Conservation (phyloP, 2,329 filamentous ascomycete genomes). For the Fusarium anthophilum region DNA sequence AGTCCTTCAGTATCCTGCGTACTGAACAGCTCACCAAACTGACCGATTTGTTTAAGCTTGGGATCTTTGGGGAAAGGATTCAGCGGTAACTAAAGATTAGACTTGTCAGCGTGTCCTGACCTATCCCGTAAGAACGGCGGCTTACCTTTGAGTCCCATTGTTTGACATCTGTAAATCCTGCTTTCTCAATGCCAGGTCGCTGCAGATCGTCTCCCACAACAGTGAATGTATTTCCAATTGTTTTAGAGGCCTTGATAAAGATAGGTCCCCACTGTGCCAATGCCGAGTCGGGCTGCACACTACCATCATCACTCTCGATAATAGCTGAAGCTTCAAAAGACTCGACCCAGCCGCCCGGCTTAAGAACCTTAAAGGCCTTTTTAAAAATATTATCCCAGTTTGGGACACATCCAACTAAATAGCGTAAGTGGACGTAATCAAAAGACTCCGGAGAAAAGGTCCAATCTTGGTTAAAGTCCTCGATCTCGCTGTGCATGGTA, state of each 20-base stretch:
- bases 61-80: slow-evolving; percentile 31
- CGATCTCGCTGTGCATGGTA: slow-evolving; percentile 13
- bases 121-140: rapidly evolving
- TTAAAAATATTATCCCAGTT: slow-evolving; percentile 17
- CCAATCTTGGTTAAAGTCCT: slow-evolving; percentile 34
- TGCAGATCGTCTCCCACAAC: slow-evolving; percentile 25
- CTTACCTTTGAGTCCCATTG: slow-evolving; percentile 28
- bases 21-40: slow-evolving; percentile 28
- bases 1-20: slow-evolving; percentile 33
- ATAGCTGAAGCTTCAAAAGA: slow-evolving; percentile 22
- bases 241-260: slow-evolving; percentile 25
- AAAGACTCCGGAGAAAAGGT: slow-evolving; percentile 22
- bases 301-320: slow-evolving; percentile 23
- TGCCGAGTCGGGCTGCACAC: slow-evolving; percentile 22
- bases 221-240: slow-evolving; percentile 30
- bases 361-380: slow-evolving; percentile 19
- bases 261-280: slow-evolving; percentile 24
- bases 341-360: slow-evolving; percentile 28
- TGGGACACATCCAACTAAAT: slow-evolving; percentile 27
- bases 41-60: slow-evolving; percentile 29
- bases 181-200: slow-evolving; percentile 5
- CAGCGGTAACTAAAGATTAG: background rate
- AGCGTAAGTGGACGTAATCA: slow-evolving; percentile 32
- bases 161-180: slow-evolving; percentile 28
- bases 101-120: background rate